phyloP scores from a whole-genome alignment of 441 rosid species.

The Melianthus villosus region DNA sequence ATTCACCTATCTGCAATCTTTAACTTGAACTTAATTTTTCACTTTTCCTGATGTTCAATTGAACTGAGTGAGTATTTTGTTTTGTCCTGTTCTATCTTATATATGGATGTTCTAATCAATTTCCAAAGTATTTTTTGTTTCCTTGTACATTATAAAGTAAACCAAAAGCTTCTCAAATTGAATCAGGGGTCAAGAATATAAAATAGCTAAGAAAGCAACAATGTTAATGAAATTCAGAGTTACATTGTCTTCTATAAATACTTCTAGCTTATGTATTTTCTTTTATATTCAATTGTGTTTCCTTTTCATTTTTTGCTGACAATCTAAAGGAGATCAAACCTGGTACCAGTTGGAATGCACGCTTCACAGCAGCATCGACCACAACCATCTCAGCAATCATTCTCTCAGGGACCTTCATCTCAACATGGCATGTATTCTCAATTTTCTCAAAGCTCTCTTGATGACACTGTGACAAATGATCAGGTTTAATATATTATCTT shows the following conservation, averaged over 20 bases:
- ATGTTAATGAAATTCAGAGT: background rate
- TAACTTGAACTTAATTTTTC: too few relatives aligned
- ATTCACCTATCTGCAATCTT: too few relatives aligned
- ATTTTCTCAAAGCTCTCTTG: slow-evolving; percentile 59
- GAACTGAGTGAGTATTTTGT: too few relatives aligned
- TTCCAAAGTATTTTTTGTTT: too few relatives aligned
- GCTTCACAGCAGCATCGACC: slow-evolving; percentile 51
- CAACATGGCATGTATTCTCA: slow-evolving; percentile 72
- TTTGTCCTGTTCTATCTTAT: too few relatives aligned
- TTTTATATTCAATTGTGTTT: background rate
- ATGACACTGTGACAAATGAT: slow-evolving; percentile 34
- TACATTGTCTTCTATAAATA: background rate
- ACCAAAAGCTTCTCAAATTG: too few relatives aligned
- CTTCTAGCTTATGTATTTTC: background rate
- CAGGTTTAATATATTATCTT: slow-evolving; percentile 31
- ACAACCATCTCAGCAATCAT: slow-evolving; percentile 66
- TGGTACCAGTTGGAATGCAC: slow-evolving; percentile 27
- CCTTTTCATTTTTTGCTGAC: slow-evolving; percentile 3
- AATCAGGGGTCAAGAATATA: too few relatives aligned
- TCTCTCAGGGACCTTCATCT: slow-evolving; percentile 72
- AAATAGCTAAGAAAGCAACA: too few relatives aligned
- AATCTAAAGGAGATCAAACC: slow-evolving; percentile 37
- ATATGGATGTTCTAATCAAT: too few relatives aligned
- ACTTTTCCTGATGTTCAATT: too few relatives aligned
- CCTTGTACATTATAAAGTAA: too few relatives aligned